These are phyloP conservation scores for Alternaria brassicae DNA, from an alignment of 2,329 filamentous ascomycete species.

Conservation along the genomic window DNA sequence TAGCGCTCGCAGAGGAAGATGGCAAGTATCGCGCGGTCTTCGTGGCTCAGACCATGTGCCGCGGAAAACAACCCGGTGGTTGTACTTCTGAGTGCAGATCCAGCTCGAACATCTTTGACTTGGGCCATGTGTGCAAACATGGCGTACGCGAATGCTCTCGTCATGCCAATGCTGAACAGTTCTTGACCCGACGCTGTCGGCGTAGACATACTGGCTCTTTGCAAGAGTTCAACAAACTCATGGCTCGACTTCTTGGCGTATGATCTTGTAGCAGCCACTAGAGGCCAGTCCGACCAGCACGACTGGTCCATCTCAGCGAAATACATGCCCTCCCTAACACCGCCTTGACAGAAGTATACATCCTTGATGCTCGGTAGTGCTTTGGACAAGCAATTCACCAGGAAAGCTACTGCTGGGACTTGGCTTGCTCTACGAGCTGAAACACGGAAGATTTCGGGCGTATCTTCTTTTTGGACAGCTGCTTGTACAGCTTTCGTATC, in stretches of 20 bases:
- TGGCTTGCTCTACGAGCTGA: conserved; percentile 80
- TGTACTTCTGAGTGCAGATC: conserved; percentile 75
- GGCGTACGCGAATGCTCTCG: conserved; percentile 66
- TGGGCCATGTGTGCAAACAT: conserved; percentile 59
- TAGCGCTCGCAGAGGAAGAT: conserved; percentile 77
- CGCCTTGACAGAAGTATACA: conserved; percentile 85
- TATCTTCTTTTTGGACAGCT: conserved; percentile 50
- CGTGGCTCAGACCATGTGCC: conserved; percentile 76
- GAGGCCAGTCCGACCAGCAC: conserved; percentile 70
- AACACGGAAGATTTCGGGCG: conserved; percentile 68
- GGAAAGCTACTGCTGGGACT: conserved; percentile 81
- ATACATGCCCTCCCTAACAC: conserved; percentile 83
- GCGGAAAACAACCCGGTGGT: conserved; percentile 71
- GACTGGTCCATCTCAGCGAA: conserved; percentile 71
- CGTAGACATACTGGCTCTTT: conserved; percentile 52
- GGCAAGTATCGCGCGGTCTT: conserved; percentile 73
- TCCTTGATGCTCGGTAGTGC: conserved; percentile 71
- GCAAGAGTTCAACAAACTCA: conserved; percentile 59
- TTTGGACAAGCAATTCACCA: conserved; percentile 76
- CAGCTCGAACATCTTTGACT: conserved; percentile 59
- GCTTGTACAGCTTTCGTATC: conserved; percentile 57
- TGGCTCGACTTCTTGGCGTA: conserved; percentile 59
- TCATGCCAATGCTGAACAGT: conserved; percentile 55
- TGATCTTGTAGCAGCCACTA: conserved; percentile 66
- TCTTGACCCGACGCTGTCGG: conserved; percentile 30